These are phyloP conservation scores for Naganishia liquefaciens DNA, from an alignment of 1,284 basidiomycete genomes.

Conservation along the genomic window DNA sequence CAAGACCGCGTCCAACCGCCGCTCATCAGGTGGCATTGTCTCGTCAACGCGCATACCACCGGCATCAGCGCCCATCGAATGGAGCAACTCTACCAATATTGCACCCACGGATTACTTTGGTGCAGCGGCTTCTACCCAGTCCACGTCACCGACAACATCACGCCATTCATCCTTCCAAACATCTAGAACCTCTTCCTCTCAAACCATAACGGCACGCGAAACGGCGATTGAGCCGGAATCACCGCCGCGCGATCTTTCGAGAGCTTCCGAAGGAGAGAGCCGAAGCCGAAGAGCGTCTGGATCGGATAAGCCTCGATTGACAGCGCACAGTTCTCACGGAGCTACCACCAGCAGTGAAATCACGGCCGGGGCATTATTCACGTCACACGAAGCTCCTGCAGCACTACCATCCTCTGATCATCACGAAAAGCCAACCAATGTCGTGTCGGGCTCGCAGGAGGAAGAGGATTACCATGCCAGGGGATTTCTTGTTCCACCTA, in stretches of 20 bases:
- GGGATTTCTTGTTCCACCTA: slow-evolving; percentile 75
- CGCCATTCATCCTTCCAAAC: slow-evolving; percentile 18
- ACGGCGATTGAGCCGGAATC: not conserved
- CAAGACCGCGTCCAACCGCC: slow-evolving; percentile 2
- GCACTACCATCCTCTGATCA: slow-evolving; percentile 10
- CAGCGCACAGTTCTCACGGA: slow-evolving; percentile 20
- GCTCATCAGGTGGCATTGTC: slow-evolving; percentile 15
- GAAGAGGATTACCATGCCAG: slow-evolving; percentile 64
- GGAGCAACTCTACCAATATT: slow-evolving; percentile 32
- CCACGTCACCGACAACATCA: slow-evolving; percentile 8
- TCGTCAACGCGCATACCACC: slow-evolving; percentile 39
- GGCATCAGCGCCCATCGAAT: slow-evolving; percentile 48
- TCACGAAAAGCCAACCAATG: slow-evolving; percentile 10
- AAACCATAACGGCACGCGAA: slow-evolving; percentile 36
- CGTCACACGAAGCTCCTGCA: slow-evolving; percentile 28
- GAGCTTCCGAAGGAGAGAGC: not conserved
- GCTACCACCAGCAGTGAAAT: slow-evolving; percentile 20
- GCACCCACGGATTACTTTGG: slow-evolving; percentile 46
- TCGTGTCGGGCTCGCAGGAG: slow-evolving; percentile 45
- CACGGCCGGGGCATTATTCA: slow-evolving; percentile 18
- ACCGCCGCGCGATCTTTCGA: slow-evolving; percentile 5
- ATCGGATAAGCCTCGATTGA: slow-evolving; percentile 9
- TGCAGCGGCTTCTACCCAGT: slow-evolving; percentile 28
- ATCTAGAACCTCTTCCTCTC: slow-evolving; percentile 39
- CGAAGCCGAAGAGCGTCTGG: slow-evolving; percentile 12